Percentiles rank a stretch among this genome's conserved stretches.
These are phyloP conservation scores for Annulohypoxylon stygium DNA, from an alignment of 495 filamentous ascomycete species.

Conservation along the genomic window DNA sequence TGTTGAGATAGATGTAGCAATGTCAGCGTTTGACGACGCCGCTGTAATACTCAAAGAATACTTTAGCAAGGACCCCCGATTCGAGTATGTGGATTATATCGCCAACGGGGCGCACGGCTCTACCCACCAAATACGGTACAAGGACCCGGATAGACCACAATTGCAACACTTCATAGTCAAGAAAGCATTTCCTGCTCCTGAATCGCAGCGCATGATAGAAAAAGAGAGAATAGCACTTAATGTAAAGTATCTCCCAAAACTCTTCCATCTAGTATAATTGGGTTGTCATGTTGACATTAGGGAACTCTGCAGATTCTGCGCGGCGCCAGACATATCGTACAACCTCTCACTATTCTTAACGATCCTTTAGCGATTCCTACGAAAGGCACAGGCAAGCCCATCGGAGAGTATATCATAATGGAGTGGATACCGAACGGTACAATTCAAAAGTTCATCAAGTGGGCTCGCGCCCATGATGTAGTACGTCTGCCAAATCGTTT, in stretches of 20 bases:
- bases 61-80: neutral
- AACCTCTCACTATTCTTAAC: neutral
- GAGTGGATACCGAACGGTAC: conserved; percentile 25
- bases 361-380: neutral
- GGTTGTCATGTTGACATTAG: neutral
- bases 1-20: neutral
- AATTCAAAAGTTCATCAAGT: conserved; percentile 2
- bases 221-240: neutral
- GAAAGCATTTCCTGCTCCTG: neutral
- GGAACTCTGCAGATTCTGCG: neutral
- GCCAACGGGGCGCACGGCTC: neutral
- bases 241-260: neutral
- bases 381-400: too few relatives aligned
- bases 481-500: conserved; percentile 27
- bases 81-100: neutral
- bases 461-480: neutral
- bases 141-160: neutral
- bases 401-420: conserved; percentile 2
- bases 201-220: neutral
- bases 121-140: neutral
- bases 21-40: neutral
- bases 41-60: neutral
- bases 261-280: neutral
- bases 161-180: neutral
- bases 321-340: neutral